A percentile compares a stretch with the other conserved stretches of the same genome.
These are phyloP conservation scores for Rhododendron molle DNA, from an alignment of 148 eudicot species.

Conservation along the genomic window DNA sequence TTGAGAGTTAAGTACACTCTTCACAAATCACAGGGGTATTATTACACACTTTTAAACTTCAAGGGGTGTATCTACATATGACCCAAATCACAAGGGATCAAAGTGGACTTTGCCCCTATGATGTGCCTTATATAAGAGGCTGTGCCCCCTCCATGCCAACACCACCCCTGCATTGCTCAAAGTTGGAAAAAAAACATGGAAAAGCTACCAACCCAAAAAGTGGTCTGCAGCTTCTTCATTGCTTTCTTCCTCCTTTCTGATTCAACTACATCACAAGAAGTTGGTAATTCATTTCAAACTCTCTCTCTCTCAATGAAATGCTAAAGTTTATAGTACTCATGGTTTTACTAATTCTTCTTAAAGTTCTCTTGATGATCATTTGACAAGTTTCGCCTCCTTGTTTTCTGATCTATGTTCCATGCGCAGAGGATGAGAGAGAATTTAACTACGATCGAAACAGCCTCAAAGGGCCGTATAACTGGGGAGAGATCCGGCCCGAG, in stretches of 20 bases:
- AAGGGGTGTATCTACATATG: no score
- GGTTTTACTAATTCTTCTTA: no score
- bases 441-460: conserved; percentile 25
- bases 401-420: background rate
- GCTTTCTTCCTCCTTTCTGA: conserved; percentile 2
- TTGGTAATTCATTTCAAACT: conserved; percentile 22
- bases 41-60: no score
- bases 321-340: no score
- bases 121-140: conserved; percentile 7
- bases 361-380: background rate
- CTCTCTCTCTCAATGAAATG: background rate
- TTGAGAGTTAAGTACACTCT: no score
- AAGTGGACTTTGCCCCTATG: background rate
- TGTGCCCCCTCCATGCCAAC: background rate
- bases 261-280: conserved; percentile 23
- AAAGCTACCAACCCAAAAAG: background rate
- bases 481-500: conserved; percentile 41
- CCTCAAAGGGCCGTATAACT: conserved; percentile 25
- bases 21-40: no score
- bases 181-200: background rate
- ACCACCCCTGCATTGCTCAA: background rate
- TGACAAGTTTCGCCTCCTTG: background rate
- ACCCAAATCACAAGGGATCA: no score
- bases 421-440: conserved; percentile 38
- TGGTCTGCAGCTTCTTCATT: background rate